Evolutionary conservation across 495 filamentous ascomycete genomes (phyloP), one percentile per base, ranked within the genome.

Genomic region (Immersiella caudata): DNA sequence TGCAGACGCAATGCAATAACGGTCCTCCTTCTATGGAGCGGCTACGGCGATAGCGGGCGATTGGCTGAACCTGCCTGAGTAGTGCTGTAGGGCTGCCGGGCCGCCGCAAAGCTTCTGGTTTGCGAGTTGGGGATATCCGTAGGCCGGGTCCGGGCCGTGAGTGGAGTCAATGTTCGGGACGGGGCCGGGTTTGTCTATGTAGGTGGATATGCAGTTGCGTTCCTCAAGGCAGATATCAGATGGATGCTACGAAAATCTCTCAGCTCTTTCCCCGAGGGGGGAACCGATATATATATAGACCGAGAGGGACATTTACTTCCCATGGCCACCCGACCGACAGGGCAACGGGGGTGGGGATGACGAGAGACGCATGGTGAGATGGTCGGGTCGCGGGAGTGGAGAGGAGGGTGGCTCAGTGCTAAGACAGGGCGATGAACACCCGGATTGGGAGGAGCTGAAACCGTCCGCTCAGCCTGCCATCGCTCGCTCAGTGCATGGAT

Each of bases 51-150:
- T 46, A 46, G 40, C 40, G 40, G 50, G 54, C 25, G 18, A 40
- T 26, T 33, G 33, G 26, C 33, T 52, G 46, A 24, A 46, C 11
- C 14, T 12, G 11, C 11, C 40, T 46, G 40, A 46, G 65, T 50
- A 51, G 20, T 62, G 56, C 26, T 50, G 61, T 64, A 61, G 50
- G 21, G 27, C 52, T 51, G 49, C 27, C 29, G 54, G 54, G 9
- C 36, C n/a, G 56, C 21, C 54, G 24, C 22, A 8, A 52, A 51
- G 29, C 50, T 57, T 22, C n/a, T 12, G 25, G 25, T 22, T 12
- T 22, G 27, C 18, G 29, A 63, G 71, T 75, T 76, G 75, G 75
- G 75, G 72, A 76, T 72, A 70, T 75, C 75, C 75, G 75, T 57
- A 74, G 67, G 65, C 61, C 61, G 56, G 18, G 29, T 59, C 33